phyloP scores from a whole-genome alignment of 108 stramenopile species.

The Conticribra weissflogii region DNA sequence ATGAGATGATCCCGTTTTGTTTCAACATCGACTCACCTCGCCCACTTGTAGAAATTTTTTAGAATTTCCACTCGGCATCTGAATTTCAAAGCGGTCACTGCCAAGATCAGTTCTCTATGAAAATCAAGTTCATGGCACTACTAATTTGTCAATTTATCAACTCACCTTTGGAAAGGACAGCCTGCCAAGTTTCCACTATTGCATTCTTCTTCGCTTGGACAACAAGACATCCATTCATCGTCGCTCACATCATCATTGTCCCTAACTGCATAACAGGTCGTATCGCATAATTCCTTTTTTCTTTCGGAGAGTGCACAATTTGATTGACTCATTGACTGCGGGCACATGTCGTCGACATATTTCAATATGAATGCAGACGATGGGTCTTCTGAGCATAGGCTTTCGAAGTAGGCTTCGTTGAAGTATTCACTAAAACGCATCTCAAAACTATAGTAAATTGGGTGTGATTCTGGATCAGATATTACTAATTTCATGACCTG shows the following conservation, averaged over 20 bases:
- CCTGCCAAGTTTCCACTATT: constrained; percentile 1
- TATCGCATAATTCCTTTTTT: constrained; percentile 18
- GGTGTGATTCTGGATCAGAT: constrained; percentile 9
- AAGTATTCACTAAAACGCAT: constrained; percentile 16
- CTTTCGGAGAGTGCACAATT: constrained; percentile 11
- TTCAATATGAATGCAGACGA: constrained; percentile 21
- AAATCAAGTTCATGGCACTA: too few species aligned
- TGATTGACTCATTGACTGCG: constrained; percentile 27
- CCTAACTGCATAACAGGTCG: constrained; percentile 13
- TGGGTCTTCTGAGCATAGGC: constrained; percentile 29
- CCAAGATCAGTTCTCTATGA: too few species aligned
- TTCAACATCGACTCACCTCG: constrained; percentile 4
- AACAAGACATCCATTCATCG: constrained; percentile 22
- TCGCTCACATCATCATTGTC: neutral
- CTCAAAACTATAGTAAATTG: constrained; percentile 48
- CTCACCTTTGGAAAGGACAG: constrained; percentile 47
- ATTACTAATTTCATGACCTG: constrained; percentile 25
- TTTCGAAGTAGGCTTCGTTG: constrained; percentile 45
- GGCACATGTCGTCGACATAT: constrained; percentile 33
- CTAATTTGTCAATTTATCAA: too few species aligned
- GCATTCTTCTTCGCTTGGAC: constrained; percentile 38
- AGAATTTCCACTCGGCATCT: constrained; percentile 40
- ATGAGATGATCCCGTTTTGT: too few species aligned
- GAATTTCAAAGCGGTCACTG: too few species aligned
- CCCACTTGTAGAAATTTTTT: constrained; percentile 16